Evolutionary conservation across 306 rosid species (phyloP), one percentile per base, ranked within the genome.

Genomic region (Gleditsia sinensis): DNA sequence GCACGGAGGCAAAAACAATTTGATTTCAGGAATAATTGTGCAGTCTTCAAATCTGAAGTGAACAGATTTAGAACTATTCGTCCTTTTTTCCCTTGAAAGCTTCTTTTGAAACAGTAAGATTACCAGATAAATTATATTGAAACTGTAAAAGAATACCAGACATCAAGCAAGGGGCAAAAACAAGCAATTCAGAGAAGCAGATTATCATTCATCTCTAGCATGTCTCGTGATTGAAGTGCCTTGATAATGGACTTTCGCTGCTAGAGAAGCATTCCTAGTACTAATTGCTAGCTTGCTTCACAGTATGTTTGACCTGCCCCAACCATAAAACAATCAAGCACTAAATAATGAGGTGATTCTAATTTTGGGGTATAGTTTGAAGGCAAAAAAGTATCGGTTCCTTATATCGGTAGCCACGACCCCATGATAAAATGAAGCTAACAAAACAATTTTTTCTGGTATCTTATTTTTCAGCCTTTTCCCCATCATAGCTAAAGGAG

Each of bases 141-240:
- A 37, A 33, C 34, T 20, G 21, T 49, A 17, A 48, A 67, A 50
- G 17, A 68, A 39, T 33, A 32, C 58, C 58, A 45, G 53, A 61
- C 8, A 32, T 13, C 42, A 14, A 45, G 13, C 30, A 73, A 45
- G 48, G 24, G 14, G 49, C 9, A 63, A 28, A 54, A 36, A 62
- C 57, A 63, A 45, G 36, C 53, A 36, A 61, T 19, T 61, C 60
- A 61, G 43, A 69, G 49, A 53, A 3, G 20, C 43, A 63, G 51
- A 46, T 27, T 64, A 33, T 33, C 67, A 64, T 42, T 55, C 61
- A 65, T 64, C 51, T 68, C 10, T 53, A 21, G 17, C 21, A 25
- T 69, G 56, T 72, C 49, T 30, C 55, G 59, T 40, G 60, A 55
- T 45, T 30, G 49, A 65, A 75, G 80, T 75, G 48, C 33, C 59